Base-by-base conservation (phyloP, 208 protist species). In the Crithidia bombi region DNA sequence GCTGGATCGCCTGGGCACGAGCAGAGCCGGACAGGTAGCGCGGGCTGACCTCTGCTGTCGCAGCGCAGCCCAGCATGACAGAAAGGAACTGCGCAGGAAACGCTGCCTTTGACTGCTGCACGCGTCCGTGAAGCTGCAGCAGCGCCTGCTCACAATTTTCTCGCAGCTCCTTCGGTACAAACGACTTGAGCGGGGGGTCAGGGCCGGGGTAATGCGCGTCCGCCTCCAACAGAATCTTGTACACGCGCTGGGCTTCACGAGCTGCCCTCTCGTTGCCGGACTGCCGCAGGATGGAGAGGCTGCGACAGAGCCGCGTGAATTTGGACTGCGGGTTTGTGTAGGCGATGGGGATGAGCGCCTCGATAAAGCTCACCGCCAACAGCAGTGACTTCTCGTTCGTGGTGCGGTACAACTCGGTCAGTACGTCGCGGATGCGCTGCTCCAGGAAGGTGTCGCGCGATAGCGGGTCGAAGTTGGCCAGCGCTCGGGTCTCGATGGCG, bases 81-180 rank as follows among this genome's bases (percentile, higher is more conserved):
- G 85, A 87, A 47, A 95, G 66, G 69, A 87, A 93, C 68, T 95
- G 82, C n/a, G 85, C 81, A 6, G 78, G 72, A 57, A 86, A 93
- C 14, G 78, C 78, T 4, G 71, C 68, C 36, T 85, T 89, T 2
- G 57, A 52, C 36, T 77, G 65, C 68, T 92, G 87, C 14, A 82
- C 68, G 26, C 86, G 83, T 10, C 87, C 88, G 73, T 95, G 85
- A 6, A 95, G 81, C 67, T 94, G 90, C 66, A 93, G 73, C 15
- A 91, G 75, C 11, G 90, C 86, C 33, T 93, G 68, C 67, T 95
- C 88, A 65, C 89, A 94, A 51, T 76, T 89, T 58, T 97, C 90
- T 36, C 83, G 82, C 7, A 97, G 77, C 65, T 97, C 89, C 69
- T 95, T 97, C 23, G 81, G 77, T 23, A 97, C 82, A 66, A 95